phyloP scores from a whole-genome alignment of 163 green algal species.

The Scenedesmus sp. region DNA sequence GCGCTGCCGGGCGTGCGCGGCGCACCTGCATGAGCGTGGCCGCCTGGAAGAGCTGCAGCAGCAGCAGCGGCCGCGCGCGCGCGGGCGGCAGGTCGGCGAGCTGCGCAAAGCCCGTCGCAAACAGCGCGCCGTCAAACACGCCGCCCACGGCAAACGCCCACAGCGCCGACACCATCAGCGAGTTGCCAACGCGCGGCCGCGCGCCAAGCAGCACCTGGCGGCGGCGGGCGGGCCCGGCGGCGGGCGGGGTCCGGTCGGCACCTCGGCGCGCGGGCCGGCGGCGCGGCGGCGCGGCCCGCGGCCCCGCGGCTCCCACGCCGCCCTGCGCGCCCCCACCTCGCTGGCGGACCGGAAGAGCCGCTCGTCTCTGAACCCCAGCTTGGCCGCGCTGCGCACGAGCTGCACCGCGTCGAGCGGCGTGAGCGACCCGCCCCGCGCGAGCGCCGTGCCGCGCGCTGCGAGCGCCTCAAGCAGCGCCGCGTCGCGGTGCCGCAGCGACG shows the following conservation, averaged over 20 bases:
- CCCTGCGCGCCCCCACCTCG: no score
- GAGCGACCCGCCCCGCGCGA: slow-evolving; percentile 6
- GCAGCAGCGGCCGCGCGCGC: slow-evolving; percentile 23
- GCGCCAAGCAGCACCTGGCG: slow-evolving; percentile 21
- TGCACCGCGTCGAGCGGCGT: slow-evolving; percentile 23
- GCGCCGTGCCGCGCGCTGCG: not conserved
- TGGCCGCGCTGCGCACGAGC: slow-evolving; percentile 2
- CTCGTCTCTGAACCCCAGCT: not conserved
- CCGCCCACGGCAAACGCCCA: slow-evolving; percentile 41
- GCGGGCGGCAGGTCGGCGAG: slow-evolving; percentile 13
- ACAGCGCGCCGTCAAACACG: slow-evolving; percentile 24
- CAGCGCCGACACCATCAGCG: slow-evolving; percentile 13
- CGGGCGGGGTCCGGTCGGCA: no score
- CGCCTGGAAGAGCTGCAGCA: slow-evolving; percentile 49
- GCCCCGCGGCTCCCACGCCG: no score
- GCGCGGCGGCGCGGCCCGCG: no score
- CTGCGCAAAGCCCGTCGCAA: slow-evolving; percentile 2
- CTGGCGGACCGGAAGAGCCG: not conserved
- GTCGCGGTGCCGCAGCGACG: slow-evolving; percentile 18
- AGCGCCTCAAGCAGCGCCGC: not conserved
- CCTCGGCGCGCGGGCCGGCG: no score
- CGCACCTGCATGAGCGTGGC: slow-evolving; percentile 25
- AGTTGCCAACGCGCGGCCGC: slow-evolving; percentile 1
- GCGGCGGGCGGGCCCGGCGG: not conserved
- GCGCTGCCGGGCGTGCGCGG: not conserved